Conservation (phyloP, 345 rosid species). For the Euphorbia peplus region DNA sequence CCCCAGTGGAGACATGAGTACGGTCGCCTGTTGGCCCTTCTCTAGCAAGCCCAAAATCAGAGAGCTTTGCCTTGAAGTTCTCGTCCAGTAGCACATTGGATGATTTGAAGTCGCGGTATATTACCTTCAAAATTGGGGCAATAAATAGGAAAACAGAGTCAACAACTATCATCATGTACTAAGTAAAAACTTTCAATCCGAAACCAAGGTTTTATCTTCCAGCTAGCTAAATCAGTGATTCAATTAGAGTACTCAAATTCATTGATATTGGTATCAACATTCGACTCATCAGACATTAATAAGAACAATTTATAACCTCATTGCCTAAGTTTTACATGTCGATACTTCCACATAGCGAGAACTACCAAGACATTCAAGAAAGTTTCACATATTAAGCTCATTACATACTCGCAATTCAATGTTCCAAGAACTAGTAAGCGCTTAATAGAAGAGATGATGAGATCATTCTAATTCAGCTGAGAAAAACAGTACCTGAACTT, state of each 20-base stretch:
- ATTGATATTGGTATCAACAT: no score
- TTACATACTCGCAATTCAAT: no score
- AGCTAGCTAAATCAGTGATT: no score
- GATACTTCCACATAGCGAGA: no score
- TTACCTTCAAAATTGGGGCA: constrained; percentile 46
- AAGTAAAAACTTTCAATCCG: not conserved
- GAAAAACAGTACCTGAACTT: constrained; percentile 49
- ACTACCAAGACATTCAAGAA: no score
- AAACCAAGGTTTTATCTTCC: not conserved
- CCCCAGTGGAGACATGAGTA: constrained; percentile 84
- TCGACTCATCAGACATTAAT: no score
- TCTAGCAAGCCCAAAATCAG: constrained; percentile 96
- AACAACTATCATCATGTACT: constrained; percentile 6
- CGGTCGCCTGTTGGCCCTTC: constrained; percentile 81
- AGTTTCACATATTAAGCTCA: no score
- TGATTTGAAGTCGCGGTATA: constrained; percentile 87
- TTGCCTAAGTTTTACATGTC: no score
- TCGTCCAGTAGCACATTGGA: constrained; percentile 82
- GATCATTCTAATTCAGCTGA: not conserved
- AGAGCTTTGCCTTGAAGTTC: constrained; percentile 61
- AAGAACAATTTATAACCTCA: no score
- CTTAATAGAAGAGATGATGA: not conserved
- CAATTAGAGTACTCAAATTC: no score
- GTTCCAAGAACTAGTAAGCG: no score
- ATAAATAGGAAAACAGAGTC: constrained; percentile 1